Base-by-base conservation (phyloP, 2,329 filamentous ascomycete species). In the Catunica adiposa region DNA sequence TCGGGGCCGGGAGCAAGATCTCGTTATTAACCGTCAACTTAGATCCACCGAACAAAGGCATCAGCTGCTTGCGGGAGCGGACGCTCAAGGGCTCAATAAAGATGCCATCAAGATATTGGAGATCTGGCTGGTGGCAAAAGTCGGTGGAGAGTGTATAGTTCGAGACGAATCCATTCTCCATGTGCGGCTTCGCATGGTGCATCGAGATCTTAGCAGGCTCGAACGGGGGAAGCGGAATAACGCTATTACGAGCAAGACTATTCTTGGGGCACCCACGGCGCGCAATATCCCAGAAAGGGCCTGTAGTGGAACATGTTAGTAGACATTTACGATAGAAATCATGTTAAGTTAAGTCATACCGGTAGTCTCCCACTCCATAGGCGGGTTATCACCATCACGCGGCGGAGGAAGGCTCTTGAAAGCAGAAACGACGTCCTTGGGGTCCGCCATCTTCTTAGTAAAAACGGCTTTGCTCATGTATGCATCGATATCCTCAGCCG, bases 1-100 rank as follows among this genome's bases (percentile, higher is more conserved):
- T 83, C 52, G 80, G 79, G 1, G 82, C 79, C 0, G 82, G 82
- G 15, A 85, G 75, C 14, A 84, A 70, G 59, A 85, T 84, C 61
- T 85, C 82, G 63, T 82, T 84, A 69, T 85, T 84, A 60, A 82
- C 75, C 17, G 75, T 74, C 38, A 84, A 70, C 63, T 85, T 85
- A 66, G 80, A 84, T 58, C 82, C 82, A 46, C 80, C 77, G 60
- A 86, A 84, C 63, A 86, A 71, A 20, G 82, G 82, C 47, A 83
- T 74, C 17, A 84, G 66, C 3, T 74, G 70, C 59, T 74, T 74
- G 40, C 78, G 81, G 1, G 78, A 71, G 1, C 73, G 70, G 0
- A 76, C 74, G 9, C 74, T 75, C 22, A 81, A 69, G 0, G 80
- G 78, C 51, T 76, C 72, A 62, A 83, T 80, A 48, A 85, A 73